A percentile compares a stretch with the other conserved stretches of the same genome.
These are phyloP conservation scores for Xylariomycetidae sp. DNA, from an alignment of 2,329 filamentous ascomycete species.

Conservation along the genomic window DNA sequence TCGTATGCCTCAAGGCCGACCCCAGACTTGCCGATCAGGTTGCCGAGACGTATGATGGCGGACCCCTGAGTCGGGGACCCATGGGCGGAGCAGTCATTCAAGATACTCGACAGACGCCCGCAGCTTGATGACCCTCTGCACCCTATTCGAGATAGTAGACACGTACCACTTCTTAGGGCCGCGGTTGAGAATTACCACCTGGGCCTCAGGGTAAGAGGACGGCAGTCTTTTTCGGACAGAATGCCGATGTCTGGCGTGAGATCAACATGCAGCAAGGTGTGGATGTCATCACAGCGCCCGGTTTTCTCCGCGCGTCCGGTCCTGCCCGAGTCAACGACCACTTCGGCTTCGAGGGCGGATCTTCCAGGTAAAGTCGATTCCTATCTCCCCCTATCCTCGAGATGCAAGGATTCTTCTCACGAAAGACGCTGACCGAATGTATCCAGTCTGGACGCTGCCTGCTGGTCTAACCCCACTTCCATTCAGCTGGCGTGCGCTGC, in stretches of 20 bases:
- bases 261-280: conserved; percentile 18
- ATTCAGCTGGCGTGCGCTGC: conserved; percentile 29
- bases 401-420: too few species aligned
- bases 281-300: conserved; percentile 8
- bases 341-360: conserved; percentile 27
- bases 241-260: conserved; percentile 31
- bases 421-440: too few species aligned
- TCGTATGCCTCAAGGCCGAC: conserved; percentile 10
- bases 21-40: conserved; percentile 10
- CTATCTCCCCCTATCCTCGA: too few species aligned
- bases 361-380: conserved; percentile 6
- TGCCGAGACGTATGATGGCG: conserved; percentile 10
- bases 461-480: conserved; percentile 29
- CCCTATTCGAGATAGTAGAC: conserved; percentile 10
- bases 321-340: conserved; percentile 23
- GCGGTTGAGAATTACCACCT: conserved; percentile 14
- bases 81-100: conserved; percentile 9
- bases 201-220: conserved; percentile 17
- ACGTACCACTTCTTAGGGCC: conserved; percentile 13
- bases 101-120: conserved; percentile 6
- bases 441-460: conserved; percentile 31
- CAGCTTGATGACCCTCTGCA: conserved; percentile 9
- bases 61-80: conserved; percentile 7
- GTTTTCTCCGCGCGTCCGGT: conserved; percentile 12
- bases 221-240: conserved; percentile 33